phyloP scores from a whole-genome alignment of 495 filamentous ascomycete genomes.

The Neurospora cerealis region DNA sequence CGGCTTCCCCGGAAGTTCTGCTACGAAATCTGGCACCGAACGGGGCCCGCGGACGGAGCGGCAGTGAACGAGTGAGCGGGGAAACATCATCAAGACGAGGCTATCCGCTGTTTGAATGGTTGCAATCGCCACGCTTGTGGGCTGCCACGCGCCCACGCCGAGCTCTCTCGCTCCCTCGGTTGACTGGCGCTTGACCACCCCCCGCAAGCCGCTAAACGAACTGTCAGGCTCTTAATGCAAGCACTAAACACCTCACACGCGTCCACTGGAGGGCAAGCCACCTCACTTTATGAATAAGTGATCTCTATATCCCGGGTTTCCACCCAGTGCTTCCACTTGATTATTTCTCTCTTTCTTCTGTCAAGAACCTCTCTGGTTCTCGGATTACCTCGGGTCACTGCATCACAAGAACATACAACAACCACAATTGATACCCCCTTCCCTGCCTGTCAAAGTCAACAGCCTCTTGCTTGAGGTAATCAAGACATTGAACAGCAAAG shows the following conservation, averaged over 20 bases:
- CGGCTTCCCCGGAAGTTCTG: not conserved
- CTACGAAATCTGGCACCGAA: not conserved
- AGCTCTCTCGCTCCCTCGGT: not conserved
- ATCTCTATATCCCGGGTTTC: not conserved
- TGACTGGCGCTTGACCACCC: not conserved
- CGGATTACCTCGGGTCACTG: not conserved
- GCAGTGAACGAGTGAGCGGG: not conserved
- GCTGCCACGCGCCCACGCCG: not conserved
- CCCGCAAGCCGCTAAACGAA: not conserved
- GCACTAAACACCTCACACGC: not conserved
- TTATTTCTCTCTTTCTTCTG: not conserved
- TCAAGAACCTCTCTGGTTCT: not conserved
- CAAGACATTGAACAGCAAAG: constrained; percentile 8
- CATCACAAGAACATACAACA: not conserved
- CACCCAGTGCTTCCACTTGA: not conserved
- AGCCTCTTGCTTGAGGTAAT: not conserved
- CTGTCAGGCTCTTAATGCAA: not conserved
- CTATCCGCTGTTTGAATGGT: not conserved
- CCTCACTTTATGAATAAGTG: not conserved
- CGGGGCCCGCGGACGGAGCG: not conserved
- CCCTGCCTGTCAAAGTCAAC: not conserved
- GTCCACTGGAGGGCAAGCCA: not conserved
- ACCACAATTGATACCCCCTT: not conserved
- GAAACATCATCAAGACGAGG: not conserved
- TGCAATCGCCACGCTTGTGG: not conserved